Conservation (phyloP, 768 basidiomycete species). For the Lyophyllum atratum region DNA sequence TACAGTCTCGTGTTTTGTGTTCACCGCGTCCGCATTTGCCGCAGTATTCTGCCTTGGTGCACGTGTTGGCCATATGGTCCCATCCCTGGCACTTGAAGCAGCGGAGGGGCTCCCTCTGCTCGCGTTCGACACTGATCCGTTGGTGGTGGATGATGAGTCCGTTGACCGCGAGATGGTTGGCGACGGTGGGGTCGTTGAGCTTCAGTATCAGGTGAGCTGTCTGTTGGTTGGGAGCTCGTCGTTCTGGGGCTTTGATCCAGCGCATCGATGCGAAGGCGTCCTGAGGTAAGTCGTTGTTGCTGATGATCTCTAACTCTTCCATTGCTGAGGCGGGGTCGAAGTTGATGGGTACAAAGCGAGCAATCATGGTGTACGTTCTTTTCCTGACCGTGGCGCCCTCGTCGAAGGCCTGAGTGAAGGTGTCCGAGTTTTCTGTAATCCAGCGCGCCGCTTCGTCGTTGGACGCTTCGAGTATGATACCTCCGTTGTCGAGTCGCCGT, state of each 20-base stretch:
- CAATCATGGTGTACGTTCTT: background rate
- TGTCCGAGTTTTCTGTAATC: background rate
- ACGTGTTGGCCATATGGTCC: constrained; percentile 18
- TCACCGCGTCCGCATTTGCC: constrained; percentile 7
- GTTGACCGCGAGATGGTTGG: background rate
- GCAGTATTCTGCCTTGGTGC: constrained; percentile 15
- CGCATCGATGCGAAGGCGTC: background rate
- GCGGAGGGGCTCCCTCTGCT: background rate
- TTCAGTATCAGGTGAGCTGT: background rate
- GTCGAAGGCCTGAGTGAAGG: background rate
- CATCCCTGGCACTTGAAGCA: constrained; percentile 25
- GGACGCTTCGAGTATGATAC: background rate
- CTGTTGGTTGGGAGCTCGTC: background rate
- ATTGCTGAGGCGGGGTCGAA: background rate
- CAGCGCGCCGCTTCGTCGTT: background rate
- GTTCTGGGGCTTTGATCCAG: background rate
- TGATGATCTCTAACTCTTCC: background rate
- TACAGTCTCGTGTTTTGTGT: background rate
- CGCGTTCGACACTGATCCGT: background rate
- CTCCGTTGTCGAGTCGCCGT: background rate
- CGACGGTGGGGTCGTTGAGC: background rate
- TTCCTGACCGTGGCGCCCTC: background rate
- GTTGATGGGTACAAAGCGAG: background rate
- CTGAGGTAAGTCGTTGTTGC: background rate
- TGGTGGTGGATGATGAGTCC: background rate